A percentile compares a stretch with the other conserved stretches of the same genome.
Conservation (phyloP, 345 rosid species). For the Dimocarpus longan region DNA sequence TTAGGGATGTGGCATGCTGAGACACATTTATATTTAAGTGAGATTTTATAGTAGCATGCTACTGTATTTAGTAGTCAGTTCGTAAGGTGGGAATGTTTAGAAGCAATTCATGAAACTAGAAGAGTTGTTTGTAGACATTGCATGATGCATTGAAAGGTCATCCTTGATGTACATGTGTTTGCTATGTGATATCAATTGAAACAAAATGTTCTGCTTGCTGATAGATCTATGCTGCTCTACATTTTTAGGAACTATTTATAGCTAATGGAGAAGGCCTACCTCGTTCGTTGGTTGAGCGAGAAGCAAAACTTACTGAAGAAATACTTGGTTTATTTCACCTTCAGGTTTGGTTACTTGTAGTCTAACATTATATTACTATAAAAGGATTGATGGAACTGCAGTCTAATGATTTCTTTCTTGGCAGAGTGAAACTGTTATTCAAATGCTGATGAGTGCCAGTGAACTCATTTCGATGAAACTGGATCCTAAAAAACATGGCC, state of each 20-base stretch:
- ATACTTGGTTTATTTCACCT: constrained; percentile 73
- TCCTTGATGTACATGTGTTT: constrained; percentile 7
- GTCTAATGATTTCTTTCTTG: constrained; percentile 26
- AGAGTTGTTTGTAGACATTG: not conserved
- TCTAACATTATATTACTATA: not conserved
- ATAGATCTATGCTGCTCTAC: constrained; percentile 20
- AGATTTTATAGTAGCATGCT: not conserved
- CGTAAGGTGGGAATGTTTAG: constrained; percentile 14
- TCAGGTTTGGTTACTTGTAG: constrained; percentile 50
- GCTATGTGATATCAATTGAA: not conserved
- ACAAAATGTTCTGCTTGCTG: not conserved
- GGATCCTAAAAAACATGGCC: constrained; percentile 50
- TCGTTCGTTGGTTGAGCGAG: constrained; percentile 79
- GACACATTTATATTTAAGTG: not conserved
- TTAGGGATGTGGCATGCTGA: not conserved
- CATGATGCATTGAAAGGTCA: not conserved
- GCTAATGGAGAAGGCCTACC: constrained; percentile 97
- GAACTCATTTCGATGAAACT: constrained; percentile 65
- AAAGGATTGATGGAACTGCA: not conserved
- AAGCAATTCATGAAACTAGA: not conserved
- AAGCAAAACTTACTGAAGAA: constrained; percentile 72
- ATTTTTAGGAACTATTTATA: constrained; percentile 78
- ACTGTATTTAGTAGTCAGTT: constrained; percentile 8
- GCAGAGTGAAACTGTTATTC: constrained; percentile 76
- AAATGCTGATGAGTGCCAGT: constrained; percentile 88